These are phyloP conservation scores for Priceomyces castillae DNA, from an alignment of 805 yeast genomes.

Conservation along the genomic window DNA sequence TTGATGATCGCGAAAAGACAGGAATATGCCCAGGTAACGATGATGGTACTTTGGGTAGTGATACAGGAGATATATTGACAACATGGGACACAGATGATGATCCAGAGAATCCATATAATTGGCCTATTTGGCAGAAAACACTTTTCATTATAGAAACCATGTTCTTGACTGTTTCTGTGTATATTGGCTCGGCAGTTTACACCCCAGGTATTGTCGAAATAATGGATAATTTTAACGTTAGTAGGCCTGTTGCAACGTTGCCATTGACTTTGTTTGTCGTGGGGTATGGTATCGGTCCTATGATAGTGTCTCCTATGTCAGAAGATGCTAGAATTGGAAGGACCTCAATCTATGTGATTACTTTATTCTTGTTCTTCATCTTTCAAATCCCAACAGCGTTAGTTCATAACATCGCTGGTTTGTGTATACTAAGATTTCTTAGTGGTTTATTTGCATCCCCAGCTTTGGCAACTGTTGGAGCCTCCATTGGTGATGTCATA, in stretches of 20 bases:
- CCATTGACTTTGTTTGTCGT: conserved; percentile 55
- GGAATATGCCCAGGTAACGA: neutral
- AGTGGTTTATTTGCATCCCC: conserved; percentile 55
- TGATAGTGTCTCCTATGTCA: conserved; percentile 56
- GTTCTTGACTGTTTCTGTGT: conserved; percentile 49
- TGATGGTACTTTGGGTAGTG: neutral
- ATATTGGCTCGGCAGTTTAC: conserved; percentile 56
- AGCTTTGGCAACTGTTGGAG: conserved; percentile 52
- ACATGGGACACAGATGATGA: conserved; percentile 46
- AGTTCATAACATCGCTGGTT: conserved; percentile 44
- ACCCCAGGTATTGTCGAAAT: conserved; percentile 51
- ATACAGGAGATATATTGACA: conserved; percentile 12
- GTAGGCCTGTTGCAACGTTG: conserved; percentile 44
- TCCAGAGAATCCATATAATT: conserved; percentile 55
- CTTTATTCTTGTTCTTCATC: conserved; percentile 46
- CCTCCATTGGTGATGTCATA: conserved; percentile 47
- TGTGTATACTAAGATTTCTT: conserved; percentile 47
- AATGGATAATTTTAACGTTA: conserved; percentile 44
- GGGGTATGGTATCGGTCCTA: conserved; percentile 63
- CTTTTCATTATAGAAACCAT: conserved; percentile 39
- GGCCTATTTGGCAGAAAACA: conserved; percentile 45
- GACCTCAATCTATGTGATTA: conserved; percentile 45
- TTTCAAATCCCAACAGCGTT: conserved; percentile 59
- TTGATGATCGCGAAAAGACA: neutral
- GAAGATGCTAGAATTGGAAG: conserved; percentile 56